Conservation (phyloP, 1,284 basidiomycete species). For the Takashimella tepidaria region DNA sequence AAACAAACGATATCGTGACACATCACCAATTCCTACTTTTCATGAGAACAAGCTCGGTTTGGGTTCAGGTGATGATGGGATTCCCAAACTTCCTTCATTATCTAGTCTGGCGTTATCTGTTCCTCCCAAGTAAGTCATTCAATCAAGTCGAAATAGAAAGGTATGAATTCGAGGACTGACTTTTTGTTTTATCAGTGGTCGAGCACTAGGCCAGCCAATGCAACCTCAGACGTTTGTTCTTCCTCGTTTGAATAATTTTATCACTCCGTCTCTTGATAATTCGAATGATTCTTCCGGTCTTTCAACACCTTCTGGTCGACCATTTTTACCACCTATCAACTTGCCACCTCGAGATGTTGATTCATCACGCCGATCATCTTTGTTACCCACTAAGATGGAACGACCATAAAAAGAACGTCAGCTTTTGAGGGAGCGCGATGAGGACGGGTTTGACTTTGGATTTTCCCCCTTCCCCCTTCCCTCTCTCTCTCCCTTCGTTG, state of each 20-base stretch:
- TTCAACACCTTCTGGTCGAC: not conserved
- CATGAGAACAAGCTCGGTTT: not conserved
- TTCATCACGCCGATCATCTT: not conserved
- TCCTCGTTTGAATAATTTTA: not conserved
- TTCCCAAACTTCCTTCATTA: constrained; percentile 8
- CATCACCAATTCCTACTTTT: not conserved
- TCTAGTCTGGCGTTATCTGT: not conserved
- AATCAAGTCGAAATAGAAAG: not conserved
- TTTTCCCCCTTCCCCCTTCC: constrained; percentile 9
- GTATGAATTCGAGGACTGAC: not conserved
- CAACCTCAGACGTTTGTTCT: not conserved
- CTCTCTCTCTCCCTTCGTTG: not conserved
- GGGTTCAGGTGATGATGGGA: constrained; percentile 17
- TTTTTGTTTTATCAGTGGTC: not conserved
- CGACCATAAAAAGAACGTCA: not conserved
- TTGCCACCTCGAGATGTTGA: not conserved
- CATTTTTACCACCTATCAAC: not conserved
- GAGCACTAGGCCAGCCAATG: not conserved
- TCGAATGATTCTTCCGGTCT: not conserved
- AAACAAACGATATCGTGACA: not conserved
- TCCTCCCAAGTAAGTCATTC: not conserved
- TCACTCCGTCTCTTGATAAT: not conserved
- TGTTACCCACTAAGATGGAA: not conserved
- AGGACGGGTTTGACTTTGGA: not conserved
- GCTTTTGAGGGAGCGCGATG: not conserved